phyloP scores from a whole-genome alignment of 768 basidiomycete genomes.

The Podaxis sp. region DNA sequence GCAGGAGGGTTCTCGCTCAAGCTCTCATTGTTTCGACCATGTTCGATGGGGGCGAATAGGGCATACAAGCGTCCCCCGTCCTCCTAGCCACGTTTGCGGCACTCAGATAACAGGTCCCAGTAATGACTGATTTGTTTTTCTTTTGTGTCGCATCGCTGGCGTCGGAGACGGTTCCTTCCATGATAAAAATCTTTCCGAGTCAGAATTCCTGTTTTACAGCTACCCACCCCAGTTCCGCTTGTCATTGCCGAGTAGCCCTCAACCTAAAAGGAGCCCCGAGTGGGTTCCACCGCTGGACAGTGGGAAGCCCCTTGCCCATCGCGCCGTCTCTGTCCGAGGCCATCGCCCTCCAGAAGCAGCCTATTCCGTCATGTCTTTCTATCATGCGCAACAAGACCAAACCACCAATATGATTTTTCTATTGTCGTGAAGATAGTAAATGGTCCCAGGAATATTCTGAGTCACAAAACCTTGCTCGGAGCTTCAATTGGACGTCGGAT shows the following conservation, averaged over 20 bases:
- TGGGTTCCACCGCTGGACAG: neutral
- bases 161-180: too few relatives aligned
- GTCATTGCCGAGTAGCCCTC: neutral
- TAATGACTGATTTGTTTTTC: too few relatives aligned
- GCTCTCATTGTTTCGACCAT: too few relatives aligned
- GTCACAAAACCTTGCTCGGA: neutral
- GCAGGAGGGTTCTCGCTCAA: too few relatives aligned
- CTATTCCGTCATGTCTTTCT: neutral
- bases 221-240: neutral
- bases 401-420: too few relatives aligned
- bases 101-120: too few relatives aligned
- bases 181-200: neutral
- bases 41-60: too few relatives aligned
- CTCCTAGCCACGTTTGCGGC: too few relatives aligned
- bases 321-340: neutral
- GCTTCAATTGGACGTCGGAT: neutral
- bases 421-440: too few relatives aligned
- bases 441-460: neutral
- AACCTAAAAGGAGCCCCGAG: neutral
- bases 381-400: neutral
- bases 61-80: too few relatives aligned
- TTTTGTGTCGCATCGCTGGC: too few relatives aligned
- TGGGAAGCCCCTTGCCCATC: neutral
- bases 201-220: neutral
- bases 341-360: neutral